Evolutionary conservation across 257 asterid genomes (phyloP), one percentile per base, ranked within the genome.

Genomic region (Przewalskia tangutica): DNA sequence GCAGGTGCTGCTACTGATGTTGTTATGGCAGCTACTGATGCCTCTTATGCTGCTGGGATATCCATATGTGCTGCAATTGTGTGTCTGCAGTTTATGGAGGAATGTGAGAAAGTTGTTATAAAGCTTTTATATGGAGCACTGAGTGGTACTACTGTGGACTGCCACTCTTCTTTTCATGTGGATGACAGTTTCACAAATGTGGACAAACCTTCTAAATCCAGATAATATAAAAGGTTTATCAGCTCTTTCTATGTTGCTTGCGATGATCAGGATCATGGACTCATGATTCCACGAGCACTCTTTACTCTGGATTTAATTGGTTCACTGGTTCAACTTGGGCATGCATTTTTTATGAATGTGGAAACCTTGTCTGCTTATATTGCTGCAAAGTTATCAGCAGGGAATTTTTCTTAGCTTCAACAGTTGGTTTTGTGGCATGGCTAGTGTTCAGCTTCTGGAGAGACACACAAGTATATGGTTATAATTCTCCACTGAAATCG

Each of bases 91-190:
- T n/a, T n/a, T n/a, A n/a, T n/a, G n/a, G n/a, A n/a, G n/a, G n/a
- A n/a, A n/a, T n/a, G n/a, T n/a, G n/a, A n/a, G n/a, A n/a, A n/a
- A n/a, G n/a, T n/a, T n/a, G n/a, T n/a, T n/a, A n/a, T n/a, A n/a
- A n/a, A n/a, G n/a, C n/a, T n/a, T n/a, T n/a, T n/a, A n/a, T n/a
- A n/a, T n/a, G n/a, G n/a, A n/a, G n/a, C n/a, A n/a, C n/a, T n/a
- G n/a, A n/a, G n/a, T n/a, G n/a, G n/a, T n/a, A n/a, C n/a, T n/a
- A n/a, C n/a, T n/a, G n/a, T 95, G 99, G 99, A 95, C 99, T 7
- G 99, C 99, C 34, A 95, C 99, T 67, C 93, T 95, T 88, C 98
- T 95, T 84, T 95, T 95, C 89, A 95, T 95, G 98, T 95, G 99
- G 99, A 94, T 95, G 99, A 97, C 93, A 23, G 96, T 95, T 55